Base-by-base conservation (phyloP, 441 rosid species). In the Pelargonium australe region DNA sequence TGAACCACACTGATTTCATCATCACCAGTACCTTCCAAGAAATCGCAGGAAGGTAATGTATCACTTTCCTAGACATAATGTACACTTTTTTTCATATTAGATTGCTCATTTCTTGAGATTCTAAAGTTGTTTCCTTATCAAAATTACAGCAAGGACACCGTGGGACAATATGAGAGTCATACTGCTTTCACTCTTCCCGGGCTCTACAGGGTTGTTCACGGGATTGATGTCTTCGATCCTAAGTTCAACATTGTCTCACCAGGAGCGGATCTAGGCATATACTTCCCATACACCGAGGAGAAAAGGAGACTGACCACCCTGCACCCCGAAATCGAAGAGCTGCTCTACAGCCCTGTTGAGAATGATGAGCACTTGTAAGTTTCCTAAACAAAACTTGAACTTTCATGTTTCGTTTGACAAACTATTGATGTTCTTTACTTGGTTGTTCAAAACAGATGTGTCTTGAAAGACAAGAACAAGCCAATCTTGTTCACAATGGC, bases 21-120 rank as follows among this genome's bases (percentile, higher is more conserved):
- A 93, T 93, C 89, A 93, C 98, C 74, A 90, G 98, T 76, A 93
- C 97, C 53, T 91, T 85, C 87, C 98, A 93, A 74, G 98, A 93
- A 73, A 93, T 93, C 71, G 98, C 98, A 72, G 98, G 98, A 85
- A 92, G 96, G 98, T 92, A 73, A 23, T 17, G n/a, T 25, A 8
- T 14, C 69, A 28, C 60, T 37, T 6, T n/a, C 2, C n/a, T 37
- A 5, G 37, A 37, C 8, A 37, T 19, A 55, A 4, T 13, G 53
- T 44, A 16, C 8, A 10, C n/a, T 49, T 3, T 5, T 53, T 4
- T 44, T 44, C 12, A 4, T 14, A 5, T 8, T 7, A 20, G 7
- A 11, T 40, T 68, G 12, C 16, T 49, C 17, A 69, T 44, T 51
- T 2, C 40, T 2, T 31, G 0, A 14, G 31, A 20, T n/a, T 43